Percentiles rank a stretch among this genome's conserved stretches.
phyloP scores from a whole-genome alignment of 495 filamentous ascomycete genomes.

The Rhypophila decipiens region DNA sequence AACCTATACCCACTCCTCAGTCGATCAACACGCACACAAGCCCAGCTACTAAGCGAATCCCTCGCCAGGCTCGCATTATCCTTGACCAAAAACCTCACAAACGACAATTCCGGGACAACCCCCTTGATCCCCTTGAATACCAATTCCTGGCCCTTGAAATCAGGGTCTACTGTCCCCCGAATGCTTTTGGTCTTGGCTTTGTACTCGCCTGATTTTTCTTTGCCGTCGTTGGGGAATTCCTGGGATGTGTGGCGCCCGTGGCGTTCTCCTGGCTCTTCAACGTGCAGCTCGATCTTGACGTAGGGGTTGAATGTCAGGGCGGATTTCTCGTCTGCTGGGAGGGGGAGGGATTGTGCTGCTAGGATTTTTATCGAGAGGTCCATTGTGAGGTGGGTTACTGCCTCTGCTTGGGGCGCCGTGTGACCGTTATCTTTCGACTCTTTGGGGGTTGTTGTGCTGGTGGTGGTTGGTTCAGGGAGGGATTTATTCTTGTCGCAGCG shows the following conservation, averaged over 20 bases:
- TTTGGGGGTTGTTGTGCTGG: conserved; percentile 1
- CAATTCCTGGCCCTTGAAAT: conserved; percentile 60
- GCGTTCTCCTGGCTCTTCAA: conserved; percentile 54
- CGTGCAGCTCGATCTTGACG: conserved; percentile 75
- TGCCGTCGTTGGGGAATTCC: conserved; percentile 19
- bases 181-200: conserved; percentile 60
- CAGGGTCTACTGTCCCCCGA: conserved; percentile 58
- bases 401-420: conserved; percentile 15
- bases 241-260: no score
- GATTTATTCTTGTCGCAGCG: conserved; percentile 15
- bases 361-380: conserved; percentile 49
- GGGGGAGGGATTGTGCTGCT: conserved; percentile 51
- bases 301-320: conserved; percentile 65
- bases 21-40: conserved; percentile 77
- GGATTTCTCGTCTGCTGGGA: conserved; percentile 47
- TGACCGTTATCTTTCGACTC: not conserved
- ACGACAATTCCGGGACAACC: conserved; percentile 71
- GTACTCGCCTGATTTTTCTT: conserved; percentile 53
- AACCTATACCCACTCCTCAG: conserved; percentile 69
- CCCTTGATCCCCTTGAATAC: conserved; percentile 55
- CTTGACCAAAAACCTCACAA: conserved; percentile 80
- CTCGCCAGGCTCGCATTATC: conserved; percentile 65
- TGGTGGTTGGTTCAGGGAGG: not conserved
- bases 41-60: conserved; percentile 78
- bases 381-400: conserved; percentile 40